Percentiles rank a stretch among this genome's conserved stretches.
Conservation (phyloP, 352 stramenopile genomes). For the Globisporangium alternatum region DNA sequence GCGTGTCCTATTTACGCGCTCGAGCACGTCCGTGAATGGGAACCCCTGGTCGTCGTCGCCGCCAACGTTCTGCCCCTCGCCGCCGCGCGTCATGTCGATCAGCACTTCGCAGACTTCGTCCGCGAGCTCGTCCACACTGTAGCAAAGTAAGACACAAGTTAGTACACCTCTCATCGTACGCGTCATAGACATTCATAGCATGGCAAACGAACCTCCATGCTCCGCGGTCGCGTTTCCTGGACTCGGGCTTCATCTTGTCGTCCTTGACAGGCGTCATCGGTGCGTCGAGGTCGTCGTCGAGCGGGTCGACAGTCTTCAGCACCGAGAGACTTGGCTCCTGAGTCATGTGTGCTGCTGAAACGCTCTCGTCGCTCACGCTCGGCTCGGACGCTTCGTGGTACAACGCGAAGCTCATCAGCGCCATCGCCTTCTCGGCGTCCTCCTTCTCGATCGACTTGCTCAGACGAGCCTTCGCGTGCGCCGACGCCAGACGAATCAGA, state of each 20-base stretch:
- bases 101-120: slow-evolving; percentile 63
- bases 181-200: not conserved
- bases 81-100: slow-evolving; percentile 50
- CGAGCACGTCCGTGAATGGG: slow-evolving; percentile 53
- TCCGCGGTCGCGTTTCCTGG: slow-evolving; percentile 64
- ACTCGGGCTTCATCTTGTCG: slow-evolving; percentile 25
- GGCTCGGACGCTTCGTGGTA: slow-evolving; percentile 92
- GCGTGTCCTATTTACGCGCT: slow-evolving; percentile 46
- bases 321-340: not conserved
- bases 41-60: slow-evolving; percentile 73
- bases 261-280: slow-evolving; percentile 16
- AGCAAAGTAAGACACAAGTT: slow-evolving; percentile 12
- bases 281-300: slow-evolving; percentile 25
- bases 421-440: slow-evolving; percentile 91
- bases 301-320: slow-evolving; percentile 6
- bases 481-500: slow-evolving; percentile 98
- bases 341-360: slow-evolving; percentile 5
- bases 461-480: slow-evolving; percentile 96
- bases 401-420: slow-evolving; percentile 97
- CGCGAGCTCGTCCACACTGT: slow-evolving; percentile 54
- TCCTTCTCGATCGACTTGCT: slow-evolving; percentile 82
- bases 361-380: slow-evolving; percentile 17
- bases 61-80: not conserved
- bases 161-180: not conserved
- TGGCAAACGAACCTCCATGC: slow-evolving; percentile 50